Evolutionary conservation across 768 basidiomycete genomes (phyloP).

Genomic region (Naganishia antarctica): DNA sequence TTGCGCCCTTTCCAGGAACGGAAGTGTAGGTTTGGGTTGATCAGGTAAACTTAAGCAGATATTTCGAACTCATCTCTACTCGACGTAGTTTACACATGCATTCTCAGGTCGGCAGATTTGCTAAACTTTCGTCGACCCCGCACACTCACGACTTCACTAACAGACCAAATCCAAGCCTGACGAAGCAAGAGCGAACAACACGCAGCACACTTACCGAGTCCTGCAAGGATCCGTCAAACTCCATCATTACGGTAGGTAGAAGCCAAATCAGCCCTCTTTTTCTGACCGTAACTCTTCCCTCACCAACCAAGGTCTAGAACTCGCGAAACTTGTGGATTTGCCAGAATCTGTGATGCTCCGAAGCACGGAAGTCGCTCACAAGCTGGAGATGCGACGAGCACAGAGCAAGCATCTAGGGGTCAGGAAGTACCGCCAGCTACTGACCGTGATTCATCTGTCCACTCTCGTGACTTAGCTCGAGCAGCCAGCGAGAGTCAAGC

Average conservation of each 20-base stretch:
- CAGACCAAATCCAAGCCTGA: conserved; percentile 17
- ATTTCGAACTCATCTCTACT: no score
- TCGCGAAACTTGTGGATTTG: conserved; percentile 80
- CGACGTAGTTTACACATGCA: conserved; percentile 80
- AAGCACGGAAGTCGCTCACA: conserved; percentile 60
- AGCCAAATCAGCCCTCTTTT: neutral
- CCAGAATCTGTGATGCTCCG: conserved; percentile 66
- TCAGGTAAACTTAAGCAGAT: no score
- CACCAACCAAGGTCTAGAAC: conserved; percentile 76
- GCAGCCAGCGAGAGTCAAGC: conserved; percentile 20
- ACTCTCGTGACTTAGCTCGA: neutral
- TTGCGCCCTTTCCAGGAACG: conserved; percentile 71
- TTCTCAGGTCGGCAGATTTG: conserved; percentile 58
- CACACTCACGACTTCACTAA: conserved; percentile 7
- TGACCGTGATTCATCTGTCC: neutral
- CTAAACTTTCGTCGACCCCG: no score
- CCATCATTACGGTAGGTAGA: conserved; percentile 45
- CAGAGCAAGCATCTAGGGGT: conserved; percentile 52
- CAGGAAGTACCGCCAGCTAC: neutral
- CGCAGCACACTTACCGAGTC: conserved; percentile 47
- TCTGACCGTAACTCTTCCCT: neutral
- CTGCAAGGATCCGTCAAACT: conserved; percentile 39
- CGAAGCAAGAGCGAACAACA: conserved; percentile 6
- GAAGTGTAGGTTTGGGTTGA: conserved; percentile 65
- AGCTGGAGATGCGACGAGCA: conserved; percentile 59